phyloP scores from a whole-genome alignment of 2,329 filamentous ascomycete genomes.

The Pleurostoma richardsiae region DNA sequence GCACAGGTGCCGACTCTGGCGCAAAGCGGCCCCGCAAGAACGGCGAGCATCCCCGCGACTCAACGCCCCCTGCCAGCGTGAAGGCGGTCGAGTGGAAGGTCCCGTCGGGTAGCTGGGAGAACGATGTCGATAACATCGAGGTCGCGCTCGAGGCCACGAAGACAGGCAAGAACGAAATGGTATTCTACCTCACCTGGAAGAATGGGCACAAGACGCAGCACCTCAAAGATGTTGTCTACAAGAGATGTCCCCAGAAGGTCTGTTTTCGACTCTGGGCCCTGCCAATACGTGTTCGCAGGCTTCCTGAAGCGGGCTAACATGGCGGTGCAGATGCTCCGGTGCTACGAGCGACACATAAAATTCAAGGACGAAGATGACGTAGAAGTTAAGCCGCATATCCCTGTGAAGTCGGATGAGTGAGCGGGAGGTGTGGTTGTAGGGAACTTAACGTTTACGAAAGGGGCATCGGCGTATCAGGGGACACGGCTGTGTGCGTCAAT shows the following conservation, averaged over 20 bases:
- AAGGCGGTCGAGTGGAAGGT: slow-evolving; percentile 52
- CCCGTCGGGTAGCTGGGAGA: slow-evolving; percentile 72
- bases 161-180: slow-evolving; percentile 38
- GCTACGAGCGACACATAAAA: slow-evolving; percentile 51
- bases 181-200: slow-evolving; percentile 70
- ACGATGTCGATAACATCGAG: slow-evolving; percentile 65
- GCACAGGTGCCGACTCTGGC: slow-evolving; percentile 28
- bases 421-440: no score
- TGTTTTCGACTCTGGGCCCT: slow-evolving; percentile 6
- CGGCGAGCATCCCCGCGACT: slow-evolving; percentile 42
- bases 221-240: slow-evolving; percentile 61
- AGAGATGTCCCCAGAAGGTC: slow-evolving; percentile 75
- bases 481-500: no score
- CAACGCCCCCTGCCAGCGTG: slow-evolving; percentile 40
- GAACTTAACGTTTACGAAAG: no score
- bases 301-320: not conserved
- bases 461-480: no score
- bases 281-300: not conserved
- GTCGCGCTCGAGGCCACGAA: slow-evolving; percentile 62
- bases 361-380: no score
- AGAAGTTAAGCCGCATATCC: slow-evolving; percentile 19
- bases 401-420: no score
- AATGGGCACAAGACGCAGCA: slow-evolving; percentile 71
- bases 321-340: slow-evolving; percentile 47
- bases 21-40: slow-evolving; percentile 42